A percentile compares a stretch with the other conserved stretches of the same genome.
Evolutionary conservation across 345 rosid species (phyloP).

Genomic region (Camelina laxa): DNA sequence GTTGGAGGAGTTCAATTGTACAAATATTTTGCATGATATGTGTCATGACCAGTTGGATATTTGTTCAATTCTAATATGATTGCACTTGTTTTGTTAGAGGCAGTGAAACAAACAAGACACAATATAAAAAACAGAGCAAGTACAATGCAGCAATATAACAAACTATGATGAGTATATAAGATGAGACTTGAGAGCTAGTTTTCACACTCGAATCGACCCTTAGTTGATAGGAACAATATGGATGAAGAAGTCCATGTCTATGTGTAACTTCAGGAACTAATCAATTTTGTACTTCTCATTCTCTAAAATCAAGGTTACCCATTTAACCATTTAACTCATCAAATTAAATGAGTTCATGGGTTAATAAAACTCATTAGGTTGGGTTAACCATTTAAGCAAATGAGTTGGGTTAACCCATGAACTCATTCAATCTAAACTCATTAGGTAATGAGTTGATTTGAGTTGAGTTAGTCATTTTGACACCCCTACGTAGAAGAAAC

Average conservation of each 20-base stretch:
- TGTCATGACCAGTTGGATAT: too few relatives aligned
- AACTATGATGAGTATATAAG: slow-evolving; percentile 11
- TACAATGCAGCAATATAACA: not conserved
- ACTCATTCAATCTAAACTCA: too few relatives aligned
- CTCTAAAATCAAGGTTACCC: too few relatives aligned
- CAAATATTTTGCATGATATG: not conserved
- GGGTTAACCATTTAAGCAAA: too few relatives aligned
- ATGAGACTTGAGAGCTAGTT: slow-evolving; percentile 15
- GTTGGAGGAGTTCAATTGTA: not conserved
- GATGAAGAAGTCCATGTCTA: not conserved
- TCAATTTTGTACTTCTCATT: too few relatives aligned
- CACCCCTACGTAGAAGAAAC: too few relatives aligned
- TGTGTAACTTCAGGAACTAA: not conserved
- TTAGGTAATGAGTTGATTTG: too few relatives aligned
- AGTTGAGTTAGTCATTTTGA: too few relatives aligned
- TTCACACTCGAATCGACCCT: not conserved
- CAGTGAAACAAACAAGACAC: slow-evolving; percentile 24
- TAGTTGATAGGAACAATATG: not conserved
- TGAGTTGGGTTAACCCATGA: too few relatives aligned
- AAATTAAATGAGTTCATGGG: too few relatives aligned
- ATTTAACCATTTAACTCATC: too few relatives aligned
- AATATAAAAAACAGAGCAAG: slow-evolving; percentile 9
- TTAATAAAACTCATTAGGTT: too few relatives aligned
- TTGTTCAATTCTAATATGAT: not conserved
- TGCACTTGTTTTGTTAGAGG: slow-evolving; percentile 10